These are phyloP conservation scores for Trichophyton benhamiae DNA, from an alignment of 2,329 filamentous ascomycete species.

Conservation along the genomic window DNA sequence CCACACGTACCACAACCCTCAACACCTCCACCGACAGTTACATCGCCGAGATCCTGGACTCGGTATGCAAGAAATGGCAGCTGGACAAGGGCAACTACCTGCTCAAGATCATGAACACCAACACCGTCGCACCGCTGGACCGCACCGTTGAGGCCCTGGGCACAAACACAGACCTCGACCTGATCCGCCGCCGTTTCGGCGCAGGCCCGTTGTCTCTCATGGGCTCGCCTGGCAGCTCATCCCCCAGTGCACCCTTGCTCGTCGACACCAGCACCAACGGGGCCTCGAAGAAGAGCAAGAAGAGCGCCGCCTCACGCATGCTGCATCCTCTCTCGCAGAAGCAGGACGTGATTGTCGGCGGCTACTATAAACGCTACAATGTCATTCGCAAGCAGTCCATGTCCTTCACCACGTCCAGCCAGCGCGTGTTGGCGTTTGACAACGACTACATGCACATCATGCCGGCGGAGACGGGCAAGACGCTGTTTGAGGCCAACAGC, in stretches of 20 bases:
- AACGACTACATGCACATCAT: constrained; percentile 56
- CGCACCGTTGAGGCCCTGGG: constrained; percentile 54
- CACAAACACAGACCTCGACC: constrained; percentile 47
- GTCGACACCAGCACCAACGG: constrained; percentile 29
- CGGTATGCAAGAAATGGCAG: constrained; percentile 49
- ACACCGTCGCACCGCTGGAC: constrained; percentile 51
- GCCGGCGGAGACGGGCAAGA: constrained; percentile 44
- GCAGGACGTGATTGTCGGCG: constrained; percentile 33
- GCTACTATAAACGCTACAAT: constrained; percentile 49
- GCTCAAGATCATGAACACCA: constrained; percentile 50
- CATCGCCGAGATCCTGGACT: constrained; percentile 54
- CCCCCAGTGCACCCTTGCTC: constrained; percentile 52
- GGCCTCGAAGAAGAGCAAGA: constrained; percentile 33
- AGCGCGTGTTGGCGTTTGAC: constrained; percentile 50
- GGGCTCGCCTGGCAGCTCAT: constrained; percentile 49
- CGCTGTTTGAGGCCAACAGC: constrained; percentile 34
- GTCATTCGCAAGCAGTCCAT: constrained; percentile 54
- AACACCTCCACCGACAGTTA: constrained; percentile 53
- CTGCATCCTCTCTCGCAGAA: constrained; percentile 38
- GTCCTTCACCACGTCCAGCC: constrained; percentile 50
- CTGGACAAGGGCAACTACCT: constrained; percentile 54
- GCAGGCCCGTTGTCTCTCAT: constrained; percentile 44
- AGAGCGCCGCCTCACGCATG: constrained; percentile 22
- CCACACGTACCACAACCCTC: constrained; percentile 41
- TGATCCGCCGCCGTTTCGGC: constrained; percentile 50